Base-by-base conservation (phyloP, 2,329 filamentous ascomycete genomes). In the Calonectria henricotiae region DNA sequence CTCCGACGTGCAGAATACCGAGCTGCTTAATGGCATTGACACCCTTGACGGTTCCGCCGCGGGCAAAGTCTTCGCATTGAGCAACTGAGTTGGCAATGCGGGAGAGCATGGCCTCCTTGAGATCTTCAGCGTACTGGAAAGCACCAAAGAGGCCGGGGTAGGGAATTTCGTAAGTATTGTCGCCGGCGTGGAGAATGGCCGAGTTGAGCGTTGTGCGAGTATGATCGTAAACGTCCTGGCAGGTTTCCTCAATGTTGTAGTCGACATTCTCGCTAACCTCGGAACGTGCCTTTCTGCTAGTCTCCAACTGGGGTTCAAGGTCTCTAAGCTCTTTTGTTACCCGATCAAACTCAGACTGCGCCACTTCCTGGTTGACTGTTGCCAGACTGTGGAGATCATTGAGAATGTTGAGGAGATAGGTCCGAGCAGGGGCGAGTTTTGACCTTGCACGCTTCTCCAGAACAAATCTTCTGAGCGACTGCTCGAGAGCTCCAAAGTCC, bases 361-460 rank as follows among this genome's bases (percentile, higher is more conserved):
- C 95, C 32, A 98, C 92, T 74, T 98, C 94, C 30, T 91, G 88
- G 81, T 99, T 99, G 76, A 98, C 94, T 0, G 88, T 90, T 5
- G 96, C 96, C 47, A 99, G 87, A 4, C 90, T 92, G 79, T 94
- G 87, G 69, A 99, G 87, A 78, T 99, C 96, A 75, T 94, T 93
- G 39, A 99, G 88, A 30, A 98, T 92, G 81, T 99, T 99, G 77
- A 97, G 86, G 1, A 99, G 89, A 79, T 99, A 99, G 2, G 96
- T 98, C 83, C 95, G 95, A 7, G 96, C 96, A 5, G 96, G 96
- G 1, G 96, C 96, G 70, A 99, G 89, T 85, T 99, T 99, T 9
- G 96, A 98, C 35, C 95, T 91, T 58, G 96, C 95, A 67, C 96
- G 91, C 86, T 98, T 98, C 80, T 99, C 96, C 30, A 99, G 87